Base-by-base conservation (phyloP, 257 asterid genomes). In the Linderniella brevidens region DNA sequence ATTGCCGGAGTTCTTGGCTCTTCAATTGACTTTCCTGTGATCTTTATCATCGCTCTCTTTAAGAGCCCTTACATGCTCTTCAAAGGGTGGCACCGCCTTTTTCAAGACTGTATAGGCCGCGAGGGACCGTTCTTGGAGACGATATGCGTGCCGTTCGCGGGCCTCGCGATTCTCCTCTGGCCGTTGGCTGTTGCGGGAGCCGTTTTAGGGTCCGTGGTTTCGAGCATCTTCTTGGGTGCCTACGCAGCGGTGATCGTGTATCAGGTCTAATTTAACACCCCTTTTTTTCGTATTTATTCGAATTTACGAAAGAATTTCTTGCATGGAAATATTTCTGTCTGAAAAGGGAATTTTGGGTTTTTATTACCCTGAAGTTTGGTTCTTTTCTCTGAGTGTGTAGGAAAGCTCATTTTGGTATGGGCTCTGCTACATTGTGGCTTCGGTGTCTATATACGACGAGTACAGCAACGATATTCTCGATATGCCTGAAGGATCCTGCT, bases 71-170 rank as follows among this genome's bases (percentile, higher is more conserved):
- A 68, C 76, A 84, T 90, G 98, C 75, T 90, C 39, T 48, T 79
- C 62, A 81, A 85, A 64, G 96, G 98, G 12, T 90, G 94, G 98
- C 76, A 68, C 44, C 94, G 96, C 19, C 61, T 90, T 64, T 75
- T 81, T 69, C 98, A 90, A 9, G 98, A 85, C 49, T 90, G 96
- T 67, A 68, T 90, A 17, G 98, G 98, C 14, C 80, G 94, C 25
- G 96, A 90, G 58, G 96, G 98, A 18, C 98, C 94, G 8, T 90
- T 90, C 66, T 62, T 90, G 80, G 96, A 90, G 77, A 71, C 96
- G 13, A 76, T 90, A 57, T 90, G 98, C 36, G 92, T 90, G 38
- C 98, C 98, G 4, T 73, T 90, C 64, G 96, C 96, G 3, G 98
- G 94, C 39, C 92, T 90, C 17, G 96, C 96, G 8, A 85, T 90